Evolutionary conservation across 108 stramenopile species (phyloP).

Genomic region (Stephanodiscus minutulus): DNA sequence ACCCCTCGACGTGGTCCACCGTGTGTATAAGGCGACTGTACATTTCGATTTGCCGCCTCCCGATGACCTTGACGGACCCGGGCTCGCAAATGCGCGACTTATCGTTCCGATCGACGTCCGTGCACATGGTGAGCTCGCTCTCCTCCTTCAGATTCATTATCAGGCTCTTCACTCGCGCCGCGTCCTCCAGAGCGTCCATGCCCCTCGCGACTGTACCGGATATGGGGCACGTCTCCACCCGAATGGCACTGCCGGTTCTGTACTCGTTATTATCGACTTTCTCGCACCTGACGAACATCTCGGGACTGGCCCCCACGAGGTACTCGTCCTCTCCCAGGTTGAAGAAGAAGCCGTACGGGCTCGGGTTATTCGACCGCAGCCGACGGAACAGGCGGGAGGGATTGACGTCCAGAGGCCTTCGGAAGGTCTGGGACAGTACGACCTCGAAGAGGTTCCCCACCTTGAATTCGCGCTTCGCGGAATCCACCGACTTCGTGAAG

Average conservation of each 20-base stretch:
- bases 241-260: conserved; percentile 78
- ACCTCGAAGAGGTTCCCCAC: conserved; percentile 97
- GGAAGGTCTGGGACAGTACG: conserved; percentile 94
- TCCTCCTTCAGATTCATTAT: conserved; percentile 97
- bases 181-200: conserved; percentile 97
- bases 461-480: conserved; percentile 91
- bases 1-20: conserved; percentile 99
- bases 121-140: conserved; percentile 98
- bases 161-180: conserved; percentile 85
- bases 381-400: conserved; percentile 90
- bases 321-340: conserved; percentile 95
- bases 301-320: conserved; percentile 96
- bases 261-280: conserved; percentile 81
- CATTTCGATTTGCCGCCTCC: conserved; percentile 98
- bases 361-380: conserved; percentile 88
- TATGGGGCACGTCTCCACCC: conserved; percentile 98
- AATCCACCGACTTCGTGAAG: conserved; percentile 86
- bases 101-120: conserved; percentile 98
- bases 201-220: conserved; percentile 98
- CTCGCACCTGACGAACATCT: conserved; percentile 99
- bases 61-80: conserved; percentile 96
- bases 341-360: conserved; percentile 97
- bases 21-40: conserved; percentile 98
- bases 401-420: conserved; percentile 69
- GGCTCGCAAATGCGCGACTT: conserved; percentile 98